Evolutionary conservation across 2,329 filamentous ascomycete genomes (phyloP).

Genomic region (Fonsecaea monophora): DNA sequence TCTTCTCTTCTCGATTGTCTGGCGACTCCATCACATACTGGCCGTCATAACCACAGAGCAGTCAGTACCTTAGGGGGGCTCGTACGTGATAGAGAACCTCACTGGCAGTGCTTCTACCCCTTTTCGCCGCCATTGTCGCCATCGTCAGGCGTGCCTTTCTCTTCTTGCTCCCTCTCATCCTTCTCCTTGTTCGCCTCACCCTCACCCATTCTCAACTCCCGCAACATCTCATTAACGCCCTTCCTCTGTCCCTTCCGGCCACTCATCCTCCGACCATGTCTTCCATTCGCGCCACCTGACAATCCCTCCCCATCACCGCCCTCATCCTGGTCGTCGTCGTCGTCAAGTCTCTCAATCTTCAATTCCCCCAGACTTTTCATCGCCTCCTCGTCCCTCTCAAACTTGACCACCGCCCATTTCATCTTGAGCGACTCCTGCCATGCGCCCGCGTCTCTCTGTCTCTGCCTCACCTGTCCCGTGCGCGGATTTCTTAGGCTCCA

Average conservation of each 20-base stretch:
- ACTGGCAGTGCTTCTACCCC: no score
- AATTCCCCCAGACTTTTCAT: slow-evolving; percentile 4
- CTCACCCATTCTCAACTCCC: slow-evolving; percentile 30
- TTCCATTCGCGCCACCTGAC: no score
- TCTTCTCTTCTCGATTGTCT: no score
- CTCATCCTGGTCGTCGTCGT: slow-evolving; percentile 3
- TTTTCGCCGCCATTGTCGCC: no score
- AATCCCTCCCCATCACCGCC: neutral
- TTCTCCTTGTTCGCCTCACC: slow-evolving; percentile 9
- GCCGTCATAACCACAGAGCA: no score
- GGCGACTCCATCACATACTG: no score
- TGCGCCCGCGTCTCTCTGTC: slow-evolving; percentile 15
- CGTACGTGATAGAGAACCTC: no score
- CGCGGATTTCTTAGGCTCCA: slow-evolving; percentile 19
- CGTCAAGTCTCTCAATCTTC: slow-evolving; percentile 17
- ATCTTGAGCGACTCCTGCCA: slow-evolving; percentile 31
- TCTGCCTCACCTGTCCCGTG: slow-evolving; percentile 15
- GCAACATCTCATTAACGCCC: slow-evolving; percentile 35
- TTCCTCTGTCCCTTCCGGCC: slow-evolving; percentile 7
- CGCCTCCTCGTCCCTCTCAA: slow-evolving; percentile 26
- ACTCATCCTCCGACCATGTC: neutral
- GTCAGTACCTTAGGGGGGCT: no score
- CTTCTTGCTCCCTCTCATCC: neutral
- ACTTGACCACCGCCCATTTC: slow-evolving; percentile 36
- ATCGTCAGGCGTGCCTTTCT: neutral